These are phyloP conservation scores for Beauveria pseudobassiana DNA, from an alignment of 2,329 filamentous ascomycete genomes.

Conservation along the genomic window DNA sequence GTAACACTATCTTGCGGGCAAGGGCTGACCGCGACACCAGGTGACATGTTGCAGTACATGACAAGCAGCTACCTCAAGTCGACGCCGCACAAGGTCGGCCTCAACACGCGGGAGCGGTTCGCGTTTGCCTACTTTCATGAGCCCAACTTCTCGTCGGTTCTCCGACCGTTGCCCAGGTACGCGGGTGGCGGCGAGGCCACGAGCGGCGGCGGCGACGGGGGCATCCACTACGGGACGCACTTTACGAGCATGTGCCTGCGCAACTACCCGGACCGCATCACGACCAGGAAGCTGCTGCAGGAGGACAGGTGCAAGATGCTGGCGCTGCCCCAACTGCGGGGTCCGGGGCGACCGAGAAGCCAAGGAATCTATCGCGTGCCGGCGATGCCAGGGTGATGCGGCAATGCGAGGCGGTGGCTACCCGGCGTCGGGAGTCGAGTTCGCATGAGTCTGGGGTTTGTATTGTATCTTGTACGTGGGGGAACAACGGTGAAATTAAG, in stretches of 20 bases:
- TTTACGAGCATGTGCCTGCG: conserved; percentile 45
- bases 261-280: conserved; percentile 40
- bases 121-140: conserved; percentile 46
- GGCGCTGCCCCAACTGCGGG: conserved; percentile 7
- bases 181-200: conserved; percentile 14
- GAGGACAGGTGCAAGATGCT: conserved; percentile 23
- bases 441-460: background rate
- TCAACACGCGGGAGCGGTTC: conserved; percentile 40
- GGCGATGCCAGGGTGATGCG: background rate
- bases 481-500: background rate
- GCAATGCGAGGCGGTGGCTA: background rate
- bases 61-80: conserved; percentile 37
- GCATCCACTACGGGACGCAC: conserved; percentile 43
- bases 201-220: conserved; percentile 24
- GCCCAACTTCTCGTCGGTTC: conserved; percentile 38
- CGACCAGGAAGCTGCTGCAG: conserved; percentile 29
- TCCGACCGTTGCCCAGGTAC: conserved; percentile 35
- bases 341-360: no score
- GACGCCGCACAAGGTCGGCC: conserved; percentile 43
- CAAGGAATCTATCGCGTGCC: background rate
- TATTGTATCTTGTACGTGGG: background rate
- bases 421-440: background rate
- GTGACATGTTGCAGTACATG: conserved; percentile 46
- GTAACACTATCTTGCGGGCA: background rate
- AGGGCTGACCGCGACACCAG: conserved; percentile 18